Conservation (phyloP, 1,284 basidiomycete genomes). For the Ustilago nuda region DNA sequence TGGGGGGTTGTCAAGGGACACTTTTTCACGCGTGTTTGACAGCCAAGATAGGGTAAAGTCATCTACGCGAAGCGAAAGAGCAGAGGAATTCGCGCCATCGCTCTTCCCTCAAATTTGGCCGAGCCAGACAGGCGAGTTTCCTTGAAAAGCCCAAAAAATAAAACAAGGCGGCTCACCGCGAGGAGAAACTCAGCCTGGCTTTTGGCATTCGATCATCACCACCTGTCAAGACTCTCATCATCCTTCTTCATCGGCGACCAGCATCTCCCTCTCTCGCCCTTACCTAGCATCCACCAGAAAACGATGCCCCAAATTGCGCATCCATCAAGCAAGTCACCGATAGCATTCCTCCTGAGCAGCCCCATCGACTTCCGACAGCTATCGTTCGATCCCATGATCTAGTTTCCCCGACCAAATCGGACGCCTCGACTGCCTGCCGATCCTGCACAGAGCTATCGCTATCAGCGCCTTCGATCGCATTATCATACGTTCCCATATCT, state of each 20-base stretch:
- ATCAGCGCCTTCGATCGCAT: too few relatives aligned
- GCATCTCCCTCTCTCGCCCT: background rate
- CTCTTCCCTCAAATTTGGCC: too few relatives aligned
- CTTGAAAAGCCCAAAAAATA: too few relatives aligned
- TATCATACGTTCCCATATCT: background rate
- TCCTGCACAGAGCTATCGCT: too few relatives aligned
- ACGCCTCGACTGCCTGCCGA: background rate
- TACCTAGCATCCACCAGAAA: background rate
- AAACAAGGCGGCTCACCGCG: background rate
- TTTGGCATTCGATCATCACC: background rate
- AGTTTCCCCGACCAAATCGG: background rate
- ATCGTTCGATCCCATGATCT: background rate
- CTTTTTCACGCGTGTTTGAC: constrained; percentile 1
- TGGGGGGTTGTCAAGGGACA: background rate
- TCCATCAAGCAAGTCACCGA: background rate
- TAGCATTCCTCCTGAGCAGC: background rate
- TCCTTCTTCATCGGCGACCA: background rate
- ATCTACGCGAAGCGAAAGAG: background rate
- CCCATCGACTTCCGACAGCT: background rate
- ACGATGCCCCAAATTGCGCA: background rate
- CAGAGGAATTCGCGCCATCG: background rate
- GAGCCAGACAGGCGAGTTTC: too few relatives aligned
- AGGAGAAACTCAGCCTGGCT: background rate
- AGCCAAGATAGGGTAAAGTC: background rate
- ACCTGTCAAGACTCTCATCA: background rate